Base-by-base conservation (phyloP, 2,329 filamentous ascomycete genomes). In the Mycogone perniciosa region DNA sequence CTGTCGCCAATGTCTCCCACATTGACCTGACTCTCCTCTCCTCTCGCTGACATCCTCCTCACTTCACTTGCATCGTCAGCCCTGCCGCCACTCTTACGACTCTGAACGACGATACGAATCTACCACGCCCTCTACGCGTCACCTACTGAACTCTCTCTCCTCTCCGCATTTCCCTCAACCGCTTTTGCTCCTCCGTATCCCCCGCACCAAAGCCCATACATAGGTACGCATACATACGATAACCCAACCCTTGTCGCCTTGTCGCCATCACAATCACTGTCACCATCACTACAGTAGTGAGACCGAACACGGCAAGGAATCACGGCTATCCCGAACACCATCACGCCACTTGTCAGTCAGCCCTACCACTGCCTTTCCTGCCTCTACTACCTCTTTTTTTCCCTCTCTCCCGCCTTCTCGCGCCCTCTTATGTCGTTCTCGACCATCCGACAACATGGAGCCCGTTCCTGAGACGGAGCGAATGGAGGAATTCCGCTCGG, bases 381-480 rank as follows among this genome's bases (percentile, higher is more conserved):
- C 26, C 20, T 42, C 10, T 9, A 13, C 39, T 42, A 20, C n/a
- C 8, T 31, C 42, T 8, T 20, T 37, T 7, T n/a, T n/a, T 9
- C 30, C 46, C 27, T 20, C 20, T 20, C 20, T 38, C 35, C n/a
- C 31, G 26, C n/a, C 42, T 20, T 27, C 35, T 27, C 29, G 42
- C 33, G 4, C 33, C 33, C 33, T 26, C 48, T 42, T 45, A 53
- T 53, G 51, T 46, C 38, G 37, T 31, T 10, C 13, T 33, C 31
- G 27, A 37, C 29, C 37, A 20, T 11, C 48, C 37, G 29, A 54
- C 64, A 67, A 60, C 59, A 85, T 85, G 82, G 82, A 85, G 67
- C 80, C 81, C 52, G 82, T 85, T 61, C 82, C 82, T 58, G 82
- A 85, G 71, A 82, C 81, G 45, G 80, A 85, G 72, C 75, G 80